Conservation (phyloP, 1,139 yeast species). For the Geotrichum reessii region DNA sequence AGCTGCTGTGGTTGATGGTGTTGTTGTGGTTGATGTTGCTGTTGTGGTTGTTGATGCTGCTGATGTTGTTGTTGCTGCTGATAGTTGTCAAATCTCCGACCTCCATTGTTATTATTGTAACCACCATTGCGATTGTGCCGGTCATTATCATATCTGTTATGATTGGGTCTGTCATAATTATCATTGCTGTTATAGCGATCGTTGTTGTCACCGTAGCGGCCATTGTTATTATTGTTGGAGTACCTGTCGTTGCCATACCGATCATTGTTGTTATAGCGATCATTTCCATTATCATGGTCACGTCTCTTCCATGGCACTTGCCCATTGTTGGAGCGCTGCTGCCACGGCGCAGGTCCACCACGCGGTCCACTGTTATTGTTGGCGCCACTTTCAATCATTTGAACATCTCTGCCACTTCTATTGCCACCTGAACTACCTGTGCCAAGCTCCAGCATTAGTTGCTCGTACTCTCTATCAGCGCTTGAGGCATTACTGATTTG, state of each 20-base stretch:
- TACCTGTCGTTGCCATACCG: constrained; percentile 5
- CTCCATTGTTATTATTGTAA: constrained; percentile 2
- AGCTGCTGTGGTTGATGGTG: not conserved
- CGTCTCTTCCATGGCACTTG: constrained; percentile 22
- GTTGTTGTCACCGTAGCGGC: constrained; percentile 3
- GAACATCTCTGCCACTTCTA: constrained; percentile 14
- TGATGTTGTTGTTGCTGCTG: constrained; percentile 17
- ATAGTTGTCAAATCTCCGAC: constrained; percentile 14
- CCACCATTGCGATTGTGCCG: constrained; percentile 2
- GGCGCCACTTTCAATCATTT: constrained; percentile 17
- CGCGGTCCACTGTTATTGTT: constrained; percentile 14
- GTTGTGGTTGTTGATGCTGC: constrained; percentile 10
- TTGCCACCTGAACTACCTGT: constrained; percentile 30
- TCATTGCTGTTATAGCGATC: constrained; percentile 6
- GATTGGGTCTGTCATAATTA: constrained; percentile 1
- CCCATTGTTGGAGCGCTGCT: constrained; percentile 16
- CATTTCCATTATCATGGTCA: constrained; percentile 7
- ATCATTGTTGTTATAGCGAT: constrained; percentile 7
- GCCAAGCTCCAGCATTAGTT: constrained; percentile 47
- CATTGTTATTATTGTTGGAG: constrained; percentile 4
- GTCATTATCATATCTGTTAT: constrained; percentile 1
- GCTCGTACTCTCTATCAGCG: constrained; percentile 47
- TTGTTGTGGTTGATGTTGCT: constrained; percentile 6
- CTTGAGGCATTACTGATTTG: constrained; percentile 23
- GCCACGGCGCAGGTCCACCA: constrained; percentile 20